Conservation (phyloP, 1,139 yeast species). For the Suhomyces yuchorum region DNA sequence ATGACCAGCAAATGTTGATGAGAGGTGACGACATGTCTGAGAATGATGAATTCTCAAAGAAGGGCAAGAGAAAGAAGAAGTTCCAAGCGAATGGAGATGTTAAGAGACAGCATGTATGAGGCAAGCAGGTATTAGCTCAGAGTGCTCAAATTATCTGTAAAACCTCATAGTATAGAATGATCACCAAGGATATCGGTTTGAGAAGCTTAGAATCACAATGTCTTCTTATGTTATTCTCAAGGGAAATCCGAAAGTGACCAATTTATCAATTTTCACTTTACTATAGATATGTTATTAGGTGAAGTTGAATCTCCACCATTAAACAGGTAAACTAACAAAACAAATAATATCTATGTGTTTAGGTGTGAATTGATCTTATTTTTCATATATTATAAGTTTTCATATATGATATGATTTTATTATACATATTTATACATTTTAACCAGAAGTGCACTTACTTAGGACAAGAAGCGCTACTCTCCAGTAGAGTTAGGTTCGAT, state of each 20-base stretch:
- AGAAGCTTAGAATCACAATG: background rate
- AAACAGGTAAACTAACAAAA: background rate
- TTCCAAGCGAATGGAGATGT: constrained; percentile 33
- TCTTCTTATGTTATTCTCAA: background rate
- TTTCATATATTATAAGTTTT: background rate
- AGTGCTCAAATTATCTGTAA: background rate
- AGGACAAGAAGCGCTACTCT: constrained; percentile 7
- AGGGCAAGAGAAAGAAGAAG: constrained; percentile 40
- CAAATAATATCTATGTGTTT: background rate
- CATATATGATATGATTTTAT: background rate
- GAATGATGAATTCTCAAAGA: constrained; percentile 37
- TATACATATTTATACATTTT: constrained; percentile 5
- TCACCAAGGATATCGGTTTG: background rate
- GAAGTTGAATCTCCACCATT: background rate
- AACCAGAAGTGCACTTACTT: constrained; percentile 8
- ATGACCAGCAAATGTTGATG: constrained; percentile 50
- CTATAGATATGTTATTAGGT: too few species aligned
- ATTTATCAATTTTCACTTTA: too few species aligned
- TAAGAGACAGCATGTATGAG: constrained; percentile 40
- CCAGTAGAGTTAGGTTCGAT: constrained; percentile 6
- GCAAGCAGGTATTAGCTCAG: background rate
- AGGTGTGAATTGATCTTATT: background rate
- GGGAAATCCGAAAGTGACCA: too few species aligned
- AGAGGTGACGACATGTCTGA: constrained; percentile 47
- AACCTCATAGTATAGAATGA: background rate